Conservation (phyloP, 1,284 basidiomycete genomes). For the Inonotus hispidus region DNA sequence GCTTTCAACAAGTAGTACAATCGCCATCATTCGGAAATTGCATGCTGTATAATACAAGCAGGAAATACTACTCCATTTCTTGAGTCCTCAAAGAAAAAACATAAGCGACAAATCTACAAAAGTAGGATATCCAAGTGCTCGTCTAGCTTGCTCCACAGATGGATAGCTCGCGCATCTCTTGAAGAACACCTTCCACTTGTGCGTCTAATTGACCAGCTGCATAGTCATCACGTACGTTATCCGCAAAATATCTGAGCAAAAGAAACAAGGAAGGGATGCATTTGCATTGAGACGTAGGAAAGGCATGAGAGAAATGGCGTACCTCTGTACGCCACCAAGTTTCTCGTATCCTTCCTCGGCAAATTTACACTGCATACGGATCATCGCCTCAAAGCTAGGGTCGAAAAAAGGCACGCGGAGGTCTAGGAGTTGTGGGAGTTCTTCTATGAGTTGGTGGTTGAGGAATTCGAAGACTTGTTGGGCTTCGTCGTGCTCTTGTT, state of each 20-base stretch:
- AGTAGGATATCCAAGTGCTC: background rate
- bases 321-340: constrained; percentile 92
- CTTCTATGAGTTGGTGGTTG: constrained; percentile 87
- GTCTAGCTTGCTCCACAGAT: constrained; percentile 67
- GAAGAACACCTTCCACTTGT: constrained; percentile 90
- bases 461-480: constrained; percentile 91
- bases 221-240: constrained; percentile 92
- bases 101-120: background rate
- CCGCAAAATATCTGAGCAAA: constrained; percentile 77
- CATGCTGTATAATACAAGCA: background rate
- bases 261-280: background rate
- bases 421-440: constrained; percentile 91
- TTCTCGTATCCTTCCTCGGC: constrained; percentile 99
- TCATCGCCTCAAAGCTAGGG: constrained; percentile 98
- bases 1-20: too few relatives aligned
- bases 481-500: constrained; percentile 92
- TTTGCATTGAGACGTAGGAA: constrained; percentile 6
- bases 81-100: background rate
- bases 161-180: constrained; percentile 94
- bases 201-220: constrained; percentile 94
- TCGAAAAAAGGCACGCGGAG: constrained; percentile 97
- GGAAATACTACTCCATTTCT: background rate
- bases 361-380: constrained; percentile 94
- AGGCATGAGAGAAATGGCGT: background rate
- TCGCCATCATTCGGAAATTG: background rate